Base-by-base conservation (phyloP, 176 grass and related monocot genomes). In the Leersia perrieri region DNA sequence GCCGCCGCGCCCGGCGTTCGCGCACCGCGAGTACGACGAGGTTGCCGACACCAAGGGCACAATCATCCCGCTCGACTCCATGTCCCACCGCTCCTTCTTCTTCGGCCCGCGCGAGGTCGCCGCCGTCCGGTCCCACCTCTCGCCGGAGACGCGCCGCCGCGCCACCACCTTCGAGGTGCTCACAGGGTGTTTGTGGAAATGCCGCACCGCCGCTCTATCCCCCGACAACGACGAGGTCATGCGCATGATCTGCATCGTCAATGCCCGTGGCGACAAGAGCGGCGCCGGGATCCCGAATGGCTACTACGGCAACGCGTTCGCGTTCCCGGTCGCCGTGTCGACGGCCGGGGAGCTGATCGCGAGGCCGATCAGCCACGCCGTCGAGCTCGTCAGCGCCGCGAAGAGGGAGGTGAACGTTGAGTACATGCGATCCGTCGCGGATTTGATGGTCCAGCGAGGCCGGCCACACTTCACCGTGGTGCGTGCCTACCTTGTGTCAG, bases 261-360 rank as follows among this genome's bases (percentile, higher is more conserved):
- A 82, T 78, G 88, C 86, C 22, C 86, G 94, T 12, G 87, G 95
- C 51, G 67, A 62, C 68, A 84, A 90, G 71, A 30, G 51, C 25
- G 86, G 61, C 0, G 40, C 12, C 75, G 32, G 40, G 62, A 71
- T 98, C 61, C 95, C 92, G 0, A 8, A 39, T 11, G 92, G 92
- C 1, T 98, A 94, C 86, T 98, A 94, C 32, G 95, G 95, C 0
- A 98, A 98, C 65, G 86, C 92, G 8, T 94, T 94, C 82, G 90
- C 83, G 14, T 91, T 92, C 30, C 92, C 92, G 11, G 88, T 91
- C 11, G 92, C 95, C 6, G 60, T 94, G 11, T 45, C 86, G 2
- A 47, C 79, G 1, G 86, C 95, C 0, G 92, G 76, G 9, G 89
- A 87, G 11, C 77, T 98, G 2, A 78, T 80, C 60, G 51, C 60